These are phyloP conservation scores for Saccharomyces hybrid DNA, from an alignment of 1,139 yeast species.

Conservation along the genomic window DNA sequence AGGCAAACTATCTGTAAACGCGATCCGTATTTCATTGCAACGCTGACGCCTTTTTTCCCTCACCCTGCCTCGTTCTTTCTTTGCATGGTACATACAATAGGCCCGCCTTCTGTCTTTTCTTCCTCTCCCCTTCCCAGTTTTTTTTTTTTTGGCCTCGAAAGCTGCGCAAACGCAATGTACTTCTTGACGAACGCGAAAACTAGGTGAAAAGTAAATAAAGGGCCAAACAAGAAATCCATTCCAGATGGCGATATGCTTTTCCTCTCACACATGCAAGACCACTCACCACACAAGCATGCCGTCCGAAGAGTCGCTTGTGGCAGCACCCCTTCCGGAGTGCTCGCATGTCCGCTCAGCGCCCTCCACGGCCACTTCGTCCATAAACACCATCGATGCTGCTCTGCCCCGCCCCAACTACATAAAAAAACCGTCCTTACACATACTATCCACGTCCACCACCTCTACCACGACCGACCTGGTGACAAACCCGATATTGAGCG, in stretches of 20 bases:
- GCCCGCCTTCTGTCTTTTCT: neutral
- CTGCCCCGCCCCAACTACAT: neutral
- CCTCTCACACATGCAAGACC: neutral
- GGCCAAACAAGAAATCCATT: neutral
- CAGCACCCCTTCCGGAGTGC: neutral
- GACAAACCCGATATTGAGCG: slow-evolving; percentile 26
- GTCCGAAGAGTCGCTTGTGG: neutral
- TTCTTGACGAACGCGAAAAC: neutral
- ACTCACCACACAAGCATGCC: neutral
- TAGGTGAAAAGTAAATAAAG: neutral
- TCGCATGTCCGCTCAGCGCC: neutral
- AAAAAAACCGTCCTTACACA: neutral
- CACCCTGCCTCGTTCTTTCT: neutral
- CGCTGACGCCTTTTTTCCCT: neutral
- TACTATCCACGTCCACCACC: neutral
- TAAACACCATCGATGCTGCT: neutral
- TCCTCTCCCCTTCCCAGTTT: no score
- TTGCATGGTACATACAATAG: neutral
- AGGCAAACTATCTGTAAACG: neutral
- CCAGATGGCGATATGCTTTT: neutral
- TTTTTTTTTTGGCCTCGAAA: neutral
- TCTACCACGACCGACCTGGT: slow-evolving; percentile 25
- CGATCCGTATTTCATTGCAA: neutral
- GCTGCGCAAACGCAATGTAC: neutral
- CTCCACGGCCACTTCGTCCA: neutral